phyloP scores from a whole-genome alignment of 169 alveolate genomes.

The Besnoitia besnoiti region DNA sequence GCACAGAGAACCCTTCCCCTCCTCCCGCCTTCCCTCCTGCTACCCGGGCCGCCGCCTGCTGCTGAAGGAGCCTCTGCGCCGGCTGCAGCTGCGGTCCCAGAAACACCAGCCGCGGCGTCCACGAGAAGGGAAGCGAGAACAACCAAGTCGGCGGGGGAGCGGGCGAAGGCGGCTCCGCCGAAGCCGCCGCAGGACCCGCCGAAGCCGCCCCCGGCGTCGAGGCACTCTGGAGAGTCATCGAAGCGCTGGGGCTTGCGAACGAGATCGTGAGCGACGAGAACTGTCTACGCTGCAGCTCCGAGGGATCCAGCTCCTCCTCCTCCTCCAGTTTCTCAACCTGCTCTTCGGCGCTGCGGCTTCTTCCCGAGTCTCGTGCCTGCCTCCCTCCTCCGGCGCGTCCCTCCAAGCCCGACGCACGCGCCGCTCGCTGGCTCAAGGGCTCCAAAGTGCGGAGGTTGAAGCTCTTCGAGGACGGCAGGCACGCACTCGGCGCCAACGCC shows the following conservation, averaged over 20 bases:
- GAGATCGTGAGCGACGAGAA: background rate
- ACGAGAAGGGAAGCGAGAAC: background rate
- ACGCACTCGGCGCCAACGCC: background rate
- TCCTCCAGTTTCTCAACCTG: background rate
- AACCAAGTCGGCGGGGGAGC: background rate
- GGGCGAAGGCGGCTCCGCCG: background rate
- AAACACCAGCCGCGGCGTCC: constrained; percentile 18
- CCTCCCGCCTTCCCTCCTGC: background rate
- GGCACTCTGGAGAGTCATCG: too few species aligned
- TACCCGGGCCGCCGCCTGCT: background rate
- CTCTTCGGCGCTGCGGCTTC: background rate
- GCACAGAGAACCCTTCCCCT: background rate
- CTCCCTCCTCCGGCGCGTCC: background rate
- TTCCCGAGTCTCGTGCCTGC: background rate
- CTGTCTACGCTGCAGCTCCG: background rate
- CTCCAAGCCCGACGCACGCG: background rate
- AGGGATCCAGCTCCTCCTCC: background rate
- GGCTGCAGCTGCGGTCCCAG: background rate
- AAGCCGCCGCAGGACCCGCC: too few species aligned
- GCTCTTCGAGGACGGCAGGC: constrained; percentile 3
- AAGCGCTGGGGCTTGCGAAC: too few species aligned
- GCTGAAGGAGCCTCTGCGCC: background rate
- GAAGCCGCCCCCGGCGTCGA: too few species aligned
- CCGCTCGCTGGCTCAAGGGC: background rate
- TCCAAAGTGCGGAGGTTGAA: background rate